These are phyloP conservation scores for Fusarium odoratissimum DNA, from an alignment of 2,329 filamentous ascomycete species.

Conservation along the genomic window DNA sequence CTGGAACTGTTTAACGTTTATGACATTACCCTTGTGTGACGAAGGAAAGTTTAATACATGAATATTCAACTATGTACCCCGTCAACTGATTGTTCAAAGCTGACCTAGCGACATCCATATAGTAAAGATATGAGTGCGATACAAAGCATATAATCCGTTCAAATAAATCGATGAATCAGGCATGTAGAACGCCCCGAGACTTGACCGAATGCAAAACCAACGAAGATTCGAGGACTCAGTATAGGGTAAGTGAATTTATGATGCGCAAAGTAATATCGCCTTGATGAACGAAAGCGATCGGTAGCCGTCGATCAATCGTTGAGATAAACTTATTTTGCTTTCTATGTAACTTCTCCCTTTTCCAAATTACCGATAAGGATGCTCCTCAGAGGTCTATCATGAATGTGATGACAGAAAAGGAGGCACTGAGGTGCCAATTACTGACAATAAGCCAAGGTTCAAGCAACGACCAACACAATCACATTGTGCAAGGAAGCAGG, in stretches of 20 bases:
- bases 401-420: too few relatives aligned
- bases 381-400: too few relatives aligned
- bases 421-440: neutral
- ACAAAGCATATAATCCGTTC: neutral
- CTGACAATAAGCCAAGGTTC: neutral
- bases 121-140: neutral
- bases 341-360: neutral
- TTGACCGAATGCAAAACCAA: neutral
- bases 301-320: neutral
- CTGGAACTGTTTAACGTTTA: neutral
- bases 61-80: too few relatives aligned
- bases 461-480: neutral
- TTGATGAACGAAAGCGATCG: neutral
- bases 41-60: neutral
- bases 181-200: too few relatives aligned
- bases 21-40: neutral
- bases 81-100: neutral
- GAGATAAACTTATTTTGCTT: neutral
- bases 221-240: rapidly evolving
- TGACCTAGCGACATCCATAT: neutral
- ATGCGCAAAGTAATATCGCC: too few relatives aligned
- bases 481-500: neutral
- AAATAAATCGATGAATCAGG: neutral
- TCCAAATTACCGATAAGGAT: too few relatives aligned
- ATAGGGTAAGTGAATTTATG: neutral